Conservation (phyloP, 2,329 filamentous ascomycete species). For the Sporothrix brasiliensis region DNA sequence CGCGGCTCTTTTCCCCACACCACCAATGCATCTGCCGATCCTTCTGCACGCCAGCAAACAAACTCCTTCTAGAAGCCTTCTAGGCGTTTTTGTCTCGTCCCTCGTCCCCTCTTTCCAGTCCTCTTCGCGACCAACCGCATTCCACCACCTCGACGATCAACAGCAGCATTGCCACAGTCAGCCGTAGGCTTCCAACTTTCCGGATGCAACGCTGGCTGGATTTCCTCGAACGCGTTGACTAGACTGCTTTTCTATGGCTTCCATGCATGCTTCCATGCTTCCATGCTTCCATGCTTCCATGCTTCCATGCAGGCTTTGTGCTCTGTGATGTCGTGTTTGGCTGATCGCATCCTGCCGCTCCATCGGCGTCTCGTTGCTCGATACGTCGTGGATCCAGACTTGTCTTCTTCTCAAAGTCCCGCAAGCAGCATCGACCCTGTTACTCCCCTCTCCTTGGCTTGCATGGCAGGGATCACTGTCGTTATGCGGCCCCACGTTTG, state of each 20-base stretch:
- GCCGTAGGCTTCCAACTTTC: neutral
- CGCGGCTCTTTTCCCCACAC: conserved; percentile 3
- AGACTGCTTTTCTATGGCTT: neutral
- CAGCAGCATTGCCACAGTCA: no score
- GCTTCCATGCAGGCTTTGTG: no score
- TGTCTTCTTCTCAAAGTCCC: neutral
- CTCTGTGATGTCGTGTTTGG: neutral
- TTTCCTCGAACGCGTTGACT: no score
- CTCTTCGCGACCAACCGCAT: no score
- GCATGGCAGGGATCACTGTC: neutral
- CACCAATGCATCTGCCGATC: neutral
- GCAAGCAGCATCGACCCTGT: neutral
- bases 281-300: neutral
- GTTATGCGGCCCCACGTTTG: neutral
- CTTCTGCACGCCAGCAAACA: conserved; percentile 25
- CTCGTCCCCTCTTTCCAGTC: neutral
- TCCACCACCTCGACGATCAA: no score
- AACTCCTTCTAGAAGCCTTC: conserved; percentile 35
- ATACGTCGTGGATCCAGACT: no score
- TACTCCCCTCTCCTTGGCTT: neutral
- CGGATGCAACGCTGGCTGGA: neutral
- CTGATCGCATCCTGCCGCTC: neutral
- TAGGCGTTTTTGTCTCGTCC: conserved; percentile 20
- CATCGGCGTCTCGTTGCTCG: neutral
- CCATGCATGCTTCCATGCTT: conserved; percentile 12